Evolutionary conservation across 768 basidiomycete genomes (phyloP), one percentile per base, ranked within the genome.

Genomic region (Lentinus brumalis): DNA sequence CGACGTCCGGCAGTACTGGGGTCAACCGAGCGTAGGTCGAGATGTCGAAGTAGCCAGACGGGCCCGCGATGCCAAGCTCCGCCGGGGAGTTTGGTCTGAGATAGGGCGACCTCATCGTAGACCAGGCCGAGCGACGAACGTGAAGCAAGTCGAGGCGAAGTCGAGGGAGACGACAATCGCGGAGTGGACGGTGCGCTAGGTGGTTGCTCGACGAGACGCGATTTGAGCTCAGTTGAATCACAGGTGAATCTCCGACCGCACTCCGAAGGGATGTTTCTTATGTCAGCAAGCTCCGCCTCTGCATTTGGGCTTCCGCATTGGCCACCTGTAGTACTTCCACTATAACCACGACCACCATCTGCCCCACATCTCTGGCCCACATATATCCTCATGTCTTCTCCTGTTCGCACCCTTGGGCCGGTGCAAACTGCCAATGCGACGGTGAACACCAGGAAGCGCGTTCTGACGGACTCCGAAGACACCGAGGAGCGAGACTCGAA

Each of bases 391-490:
- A 59, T 63, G 62, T 53, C 62, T n/a, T 51, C 57, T 38, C 52
- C 53, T n/a, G 26, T 41, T 50, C 46, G 47, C 11, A 21, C 49
- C 11, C 42, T 53, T n/a, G 47, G 47, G 4, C 38, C 50, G 2
- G 38, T 53, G 1, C 21, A 38, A 42, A 30, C 58, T 26, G 21
- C 26, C 5, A 26, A 50, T 1, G 44, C 18, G 15, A 16, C 38
- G 9, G 39, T 47, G 26, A 58, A 57, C 21, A 21, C 16, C 8
- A 49, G 59, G 35, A 67, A 67, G 53, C 57, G 66, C 31, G 44
- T 57, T 18, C 50, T 62, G 12, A 52, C 63, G 3, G 67, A 68
- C 52, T 64, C 67, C 1, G 65, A 62, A 40, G 64, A 66, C n/a
- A 49, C 59, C 3, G 56, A 59, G 29, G 56, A 58, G 11, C 57